Percentiles rank a stretch among this genome's conserved stretches.
These are phyloP conservation scores for Raddia guianensis DNA, from an alignment of 176 grass and related monocot species.

Conservation along the genomic window DNA sequence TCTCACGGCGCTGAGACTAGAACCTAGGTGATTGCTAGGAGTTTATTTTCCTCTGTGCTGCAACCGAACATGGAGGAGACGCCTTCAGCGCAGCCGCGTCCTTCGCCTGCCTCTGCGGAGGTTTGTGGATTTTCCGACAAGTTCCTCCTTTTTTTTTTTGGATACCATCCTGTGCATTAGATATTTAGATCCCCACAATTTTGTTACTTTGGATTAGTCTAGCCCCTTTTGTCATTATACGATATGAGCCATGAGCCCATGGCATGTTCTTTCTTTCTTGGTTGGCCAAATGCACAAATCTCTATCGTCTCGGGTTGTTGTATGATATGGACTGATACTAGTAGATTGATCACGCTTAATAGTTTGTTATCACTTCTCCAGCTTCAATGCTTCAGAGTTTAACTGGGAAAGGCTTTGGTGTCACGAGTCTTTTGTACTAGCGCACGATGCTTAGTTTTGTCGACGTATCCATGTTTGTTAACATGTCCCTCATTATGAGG, in stretches of 20 bases:
- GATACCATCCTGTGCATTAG: background rate
- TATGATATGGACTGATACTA: background rate
- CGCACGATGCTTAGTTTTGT: background rate
- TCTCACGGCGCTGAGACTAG: too few species aligned
- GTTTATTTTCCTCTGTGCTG: background rate
- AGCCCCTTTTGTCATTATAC: background rate
- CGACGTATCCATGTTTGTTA: background rate
- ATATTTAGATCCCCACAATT: background rate
- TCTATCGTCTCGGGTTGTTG: background rate
- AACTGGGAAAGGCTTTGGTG: background rate
- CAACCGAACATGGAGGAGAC: slow-evolving; percentile 1
- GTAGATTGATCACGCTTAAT: background rate
- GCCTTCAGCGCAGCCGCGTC: background rate
- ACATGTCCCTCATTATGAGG: background rate
- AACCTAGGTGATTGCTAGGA: background rate
- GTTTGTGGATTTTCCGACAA: background rate
- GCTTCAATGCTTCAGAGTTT: background rate
- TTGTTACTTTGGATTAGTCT: background rate
- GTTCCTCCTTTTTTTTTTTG: too few species aligned
- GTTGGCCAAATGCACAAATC: too few species aligned
- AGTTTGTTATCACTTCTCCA: background rate
- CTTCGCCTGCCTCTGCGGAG: slow-evolving; percentile 23
- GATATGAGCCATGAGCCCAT: background rate
- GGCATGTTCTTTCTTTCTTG: background rate
- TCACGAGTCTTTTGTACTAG: background rate